Evolutionary conservation across 305 asterid genomes (phyloP), one percentile per base, ranked within the genome.

Genomic region (Fraxinus platypoda): DNA sequence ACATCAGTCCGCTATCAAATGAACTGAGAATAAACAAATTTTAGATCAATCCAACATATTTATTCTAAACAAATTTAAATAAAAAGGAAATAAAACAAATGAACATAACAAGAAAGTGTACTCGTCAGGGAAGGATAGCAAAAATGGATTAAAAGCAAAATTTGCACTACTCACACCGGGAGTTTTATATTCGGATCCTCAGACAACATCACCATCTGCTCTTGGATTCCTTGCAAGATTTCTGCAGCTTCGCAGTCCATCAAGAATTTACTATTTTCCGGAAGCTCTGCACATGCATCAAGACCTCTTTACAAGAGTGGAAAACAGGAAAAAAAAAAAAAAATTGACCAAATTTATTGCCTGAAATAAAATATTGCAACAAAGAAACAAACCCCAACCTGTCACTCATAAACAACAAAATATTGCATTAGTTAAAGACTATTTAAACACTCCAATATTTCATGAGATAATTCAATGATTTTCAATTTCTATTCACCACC

Each of bases 241-340:
- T 91, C 94, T 73, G 93, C 94, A 77, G 97, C 98, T 88, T 96
- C 98, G 83, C 91, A 92, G 88, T 96, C 99, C 97, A 92, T 93
- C 92, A 96, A 82, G 87, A 97, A 96, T 62, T 78, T 83, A 34
- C 94, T 78, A 46, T 88, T 88, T 59, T 84, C 87, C 38, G 97
- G 91, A 83, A 94, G 85, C 78, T 91, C 98, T 96, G 93, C 87
- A 84, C 34, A 73, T 73, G 80, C 64, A 88, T 73, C 78, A 84
- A 82, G 81, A 86, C 33, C 33, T 66, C 74, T 62, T 76, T 81
- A 46, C 83, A 79, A 80, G 73, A 72, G 74, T 80, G 1, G 75
- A 17, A 66, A 25, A 76, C 62, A 75, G 33, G 38, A 5, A 64
- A 73, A 23, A 49, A 34, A 33, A 77, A 7, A 64, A 75, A 30